Base-by-base conservation (phyloP, 306 rosid genomes). In the Lotus japonicus region DNA sequence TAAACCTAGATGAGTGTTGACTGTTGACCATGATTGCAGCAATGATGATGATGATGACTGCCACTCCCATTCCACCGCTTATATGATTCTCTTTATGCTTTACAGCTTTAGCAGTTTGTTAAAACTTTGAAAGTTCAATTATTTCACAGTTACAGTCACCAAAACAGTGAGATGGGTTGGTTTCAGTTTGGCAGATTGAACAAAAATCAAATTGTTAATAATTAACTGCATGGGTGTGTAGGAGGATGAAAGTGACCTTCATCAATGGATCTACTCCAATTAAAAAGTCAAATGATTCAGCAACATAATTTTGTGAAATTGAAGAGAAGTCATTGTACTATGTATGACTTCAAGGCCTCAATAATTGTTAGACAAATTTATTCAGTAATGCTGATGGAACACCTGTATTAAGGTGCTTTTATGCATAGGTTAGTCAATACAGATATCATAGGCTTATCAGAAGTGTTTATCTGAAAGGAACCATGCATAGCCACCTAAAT, bases 141-240 rank as follows among this genome's bases (percentile, higher is more conserved):
- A 59, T 15, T 28, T 31, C 57, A 53, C 36, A 3, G 19, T 18
- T 33, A 52, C 45, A 11, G 36, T 56, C 77, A 65, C 31, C 18
- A 9, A 9, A 81, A 57, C 63, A 68, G 83, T 35, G 46, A 49
- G 50, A 63, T 46, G 58, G 70, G 76, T 82, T 75, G 3, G 69
- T 58, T 82, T 74, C 74, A 35, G 78, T 65, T 48, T 58, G 78
- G 21, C 17, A 74, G 13, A 61, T 58, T 73, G 70, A 64, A 70
- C 15, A 51, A 35, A 58, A 58, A 48, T 44, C 49, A 16, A 63
- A 13, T 58, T 71, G 42, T 16, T 45, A 52, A 64, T 49, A 41
- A 50, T 64, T 57, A 15, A 35, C 66, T 33, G 11, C 58, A 31
- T 57, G 63, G 16, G 39, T 35, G 9, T 46, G 53, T 13, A 31